Base-by-base conservation (phyloP, 2,329 filamentous ascomycete genomes). In the Alternaria alternata region DNA sequence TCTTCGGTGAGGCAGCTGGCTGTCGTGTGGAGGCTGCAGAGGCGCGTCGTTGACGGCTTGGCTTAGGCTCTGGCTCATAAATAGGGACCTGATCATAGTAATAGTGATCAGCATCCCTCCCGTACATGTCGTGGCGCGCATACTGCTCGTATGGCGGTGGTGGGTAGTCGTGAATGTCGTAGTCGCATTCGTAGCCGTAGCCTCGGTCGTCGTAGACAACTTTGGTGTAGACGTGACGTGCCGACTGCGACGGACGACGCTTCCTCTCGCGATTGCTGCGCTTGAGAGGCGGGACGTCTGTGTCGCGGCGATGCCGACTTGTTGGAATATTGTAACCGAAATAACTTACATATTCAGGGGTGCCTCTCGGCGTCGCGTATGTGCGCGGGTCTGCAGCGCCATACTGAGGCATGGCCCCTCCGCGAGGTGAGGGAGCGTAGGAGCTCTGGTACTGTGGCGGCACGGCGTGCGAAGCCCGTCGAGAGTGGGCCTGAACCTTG, bases 321-420 rank as follows among this genome's bases (percentile, higher is more conserved):
- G 76, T 79, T 69, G 76, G 71, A 78, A 78, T 78, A 73, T 51
- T 61, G 80, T 81, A 84, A 83, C 83, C 84, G 67, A 75, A 75
- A 77, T 72, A 68, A 89, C 87, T 89, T 88, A 89, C 87, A 88
- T 86, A 85, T 80, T 89, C 86, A 78, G 80, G 73, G 78, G 85
- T 83, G 80, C 80, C 85, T 81, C 80, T 83, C 77, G 81, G 82
- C 77, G 82, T 85, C 78, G 77, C 83, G 78, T 72, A 71, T 62
- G 70, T 66, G 78, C 73, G 75, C 58, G 70, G 72, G 34, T 73
- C 66, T 47, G 58, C 53, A 47, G 81, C 78, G 55, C 77, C 78
- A 62, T 79, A 79, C 64, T 81, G 81, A 52, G 80, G 80, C 64
- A 83, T 72, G 54, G 62, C 63, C 54, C 64, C 65, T 68, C 71